A percentile compares a stretch with the other conserved stretches of the same genome.
phyloP scores from a whole-genome alignment of 1,139 yeast species.

The Protomyces arabidopsidicola region DNA sequence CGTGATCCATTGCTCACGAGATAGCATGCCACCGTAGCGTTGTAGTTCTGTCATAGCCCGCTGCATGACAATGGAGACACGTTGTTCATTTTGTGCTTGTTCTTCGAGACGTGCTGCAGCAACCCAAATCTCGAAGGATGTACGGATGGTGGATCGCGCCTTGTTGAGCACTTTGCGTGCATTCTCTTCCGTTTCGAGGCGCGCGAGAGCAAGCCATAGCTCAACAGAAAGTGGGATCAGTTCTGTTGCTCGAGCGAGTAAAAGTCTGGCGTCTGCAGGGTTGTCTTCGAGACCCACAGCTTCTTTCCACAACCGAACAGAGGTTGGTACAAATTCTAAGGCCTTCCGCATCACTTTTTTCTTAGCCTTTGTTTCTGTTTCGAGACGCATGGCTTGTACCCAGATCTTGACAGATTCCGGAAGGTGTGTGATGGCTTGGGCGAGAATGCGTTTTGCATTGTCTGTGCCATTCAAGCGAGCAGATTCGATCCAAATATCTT shows the following conservation, averaged over 20 bases:
- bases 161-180: conserved; percentile 54
- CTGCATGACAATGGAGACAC: conserved; percentile 47
- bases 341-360: conserved; percentile 66
- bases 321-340: conserved; percentile 59
- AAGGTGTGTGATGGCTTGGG: conserved; percentile 60
- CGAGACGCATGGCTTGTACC: conserved; percentile 65
- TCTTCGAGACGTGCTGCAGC: conserved; percentile 71
- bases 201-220: conserved; percentile 58
- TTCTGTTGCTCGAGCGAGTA: conserved; percentile 65
- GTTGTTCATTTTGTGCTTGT: conserved; percentile 45
- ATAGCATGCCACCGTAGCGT: conserved; percentile 37
- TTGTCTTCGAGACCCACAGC: conserved; percentile 48
- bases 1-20: conserved; percentile 47
- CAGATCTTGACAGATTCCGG: conserved; percentile 61
- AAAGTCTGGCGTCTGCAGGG: conserved; percentile 48
- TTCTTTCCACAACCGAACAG: conserved; percentile 62
- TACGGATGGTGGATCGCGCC: conserved; percentile 55
- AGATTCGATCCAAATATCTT: conserved; percentile 78
- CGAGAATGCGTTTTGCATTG: conserved; percentile 52
- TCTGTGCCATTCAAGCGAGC: conserved; percentile 56
- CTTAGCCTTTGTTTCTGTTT: conserved; percentile 52
- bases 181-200: conserved; percentile 46
- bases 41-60: conserved; percentile 52
- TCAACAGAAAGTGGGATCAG: conserved; percentile 57
- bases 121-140: conserved; percentile 62